These are phyloP conservation scores for Scorias spongiosa DNA, from an alignment of 2,329 filamentous ascomycete genomes.

Conservation along the genomic window DNA sequence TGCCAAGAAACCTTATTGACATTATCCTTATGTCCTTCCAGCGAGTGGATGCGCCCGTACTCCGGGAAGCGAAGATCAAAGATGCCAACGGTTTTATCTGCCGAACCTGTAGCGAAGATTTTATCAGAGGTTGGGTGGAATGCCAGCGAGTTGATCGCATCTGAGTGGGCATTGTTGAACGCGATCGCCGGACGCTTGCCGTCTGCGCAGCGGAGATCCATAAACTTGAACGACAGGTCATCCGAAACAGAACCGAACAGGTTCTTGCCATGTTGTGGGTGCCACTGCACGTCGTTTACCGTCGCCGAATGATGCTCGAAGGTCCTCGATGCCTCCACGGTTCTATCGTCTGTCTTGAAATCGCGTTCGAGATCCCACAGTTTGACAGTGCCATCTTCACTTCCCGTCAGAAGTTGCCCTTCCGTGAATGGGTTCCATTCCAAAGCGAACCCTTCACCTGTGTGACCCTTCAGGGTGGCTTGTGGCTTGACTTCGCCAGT, in stretches of 20 bases:
- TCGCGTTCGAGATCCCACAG: slow-evolving; percentile 75
- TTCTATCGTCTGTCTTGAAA: slow-evolving; percentile 53
- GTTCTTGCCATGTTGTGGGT: slow-evolving; percentile 61
- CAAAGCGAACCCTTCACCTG: slow-evolving; percentile 77
- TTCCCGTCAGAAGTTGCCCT: slow-evolving; percentile 75
- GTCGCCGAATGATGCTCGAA: slow-evolving; percentile 82
- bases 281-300: slow-evolving; percentile 95
- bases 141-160: slow-evolving; percentile 89
- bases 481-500: slow-evolving; percentile 53
- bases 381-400: slow-evolving; percentile 79
- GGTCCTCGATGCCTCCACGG: slow-evolving; percentile 53
- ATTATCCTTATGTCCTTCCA: slow-evolving; percentile 76
- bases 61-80: slow-evolving; percentile 64
- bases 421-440: slow-evolving; percentile 78
- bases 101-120: slow-evolving; percentile 80
- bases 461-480: slow-evolving; percentile 72
- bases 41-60: slow-evolving; percentile 75
- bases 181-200: slow-evolving; percentile 37
- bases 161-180: slow-evolving; percentile 63
- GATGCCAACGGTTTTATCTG: slow-evolving; percentile 85
- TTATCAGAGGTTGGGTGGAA: slow-evolving; percentile 91
- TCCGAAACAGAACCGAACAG: slow-evolving; percentile 91
- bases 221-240: slow-evolving; percentile 80
- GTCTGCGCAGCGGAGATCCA: slow-evolving; percentile 62
- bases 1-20: slow-evolving; percentile 94